Evolutionary conservation across 2,329 filamentous ascomycete genomes (phyloP), one percentile per base, ranked within the genome.

Genomic region (Rhinocladiella mackenziei): DNA sequence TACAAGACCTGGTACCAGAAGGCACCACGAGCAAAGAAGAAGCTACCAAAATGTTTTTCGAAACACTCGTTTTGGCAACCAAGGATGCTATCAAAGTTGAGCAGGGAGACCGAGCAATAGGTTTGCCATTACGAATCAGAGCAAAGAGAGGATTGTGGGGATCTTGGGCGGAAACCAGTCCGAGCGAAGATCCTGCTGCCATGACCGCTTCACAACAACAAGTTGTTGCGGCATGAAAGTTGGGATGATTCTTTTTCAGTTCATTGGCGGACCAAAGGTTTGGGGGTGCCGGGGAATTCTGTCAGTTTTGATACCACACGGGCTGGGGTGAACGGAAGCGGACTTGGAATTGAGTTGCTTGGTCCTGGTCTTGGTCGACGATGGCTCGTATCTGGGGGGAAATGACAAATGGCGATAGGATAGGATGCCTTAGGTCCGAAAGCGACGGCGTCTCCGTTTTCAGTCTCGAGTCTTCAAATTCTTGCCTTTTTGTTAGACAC

Each of bases 31-130:
- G 78, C 55, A 86, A 87, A 65, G 84, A 85, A 6, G 92, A 97
- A 59, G 92, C 92, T 0, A 98, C 92, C 31, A 96, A 96, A 75
- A 96, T 98, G 89, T 98, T 98, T 72, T 98, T 98, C 59, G 92
- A 98, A 69, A 84, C 92, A 42, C 75, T 98, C 17, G 92, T 98
- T 2, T 76, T 98, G 34, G 92, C 91, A 4, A 98, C 92, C 30
- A 98, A 98, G 70, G 92, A 98, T 63, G 92, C 92, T 19, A 86
- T 98, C 69, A 95, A 95, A 68, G 88, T 97, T 18, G 91, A 97
- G 63, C 92, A 98, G 67, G 77, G 78, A 36, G 73, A 82, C 50
- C 77, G 77, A 10, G 60, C 75, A 26, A 77, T 97, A 18, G 89
- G 89, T 37, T 85, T 82, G 2, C 78, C 84, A 10, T 87, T 98